These are phyloP conservation scores for Dictyostelium citrinum DNA, from an alignment of 78 protist species.

Conservation along the genomic window DNA sequence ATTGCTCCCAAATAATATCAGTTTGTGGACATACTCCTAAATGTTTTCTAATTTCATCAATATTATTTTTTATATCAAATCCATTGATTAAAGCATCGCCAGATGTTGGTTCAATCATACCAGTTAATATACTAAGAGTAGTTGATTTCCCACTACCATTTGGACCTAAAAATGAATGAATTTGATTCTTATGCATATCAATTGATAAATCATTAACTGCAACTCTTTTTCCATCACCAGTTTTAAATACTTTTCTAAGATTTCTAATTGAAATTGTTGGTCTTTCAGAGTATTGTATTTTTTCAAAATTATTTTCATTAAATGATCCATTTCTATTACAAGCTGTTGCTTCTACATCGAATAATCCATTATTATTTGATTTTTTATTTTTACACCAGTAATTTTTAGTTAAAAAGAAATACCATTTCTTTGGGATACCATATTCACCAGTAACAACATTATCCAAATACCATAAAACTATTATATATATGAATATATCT, in stretches of 20 bases:
- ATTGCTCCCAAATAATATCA: conserved; percentile 81
- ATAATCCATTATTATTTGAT: background rate
- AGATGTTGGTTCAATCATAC: conserved; percentile 48
- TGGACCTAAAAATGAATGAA: conserved; percentile 85
- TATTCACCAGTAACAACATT: conserved; percentile 31
- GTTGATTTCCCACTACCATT: conserved; percentile 95
- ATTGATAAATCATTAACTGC: conserved; percentile 3
- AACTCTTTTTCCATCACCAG: background rate
- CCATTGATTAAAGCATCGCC: conserved; percentile 79
- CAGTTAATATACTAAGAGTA: conserved; percentile 83
- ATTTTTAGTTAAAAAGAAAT: conserved; percentile 6
- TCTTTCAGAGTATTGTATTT: background rate
- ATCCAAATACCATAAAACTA: conserved; percentile 36
- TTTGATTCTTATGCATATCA: background rate
- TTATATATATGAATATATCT: background rate
- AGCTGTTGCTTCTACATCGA: background rate
- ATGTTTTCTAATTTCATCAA: conserved; percentile 19
- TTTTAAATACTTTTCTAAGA: conserved; percentile 1
- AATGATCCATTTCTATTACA: background rate
- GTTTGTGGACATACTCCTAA: conserved; percentile 88
- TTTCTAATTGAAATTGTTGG: background rate
- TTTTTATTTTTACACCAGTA: conserved; percentile 18
- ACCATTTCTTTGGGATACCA: conserved; percentile 33
- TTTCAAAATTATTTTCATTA: background rate
- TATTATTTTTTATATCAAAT: background rate